phyloP scores from a whole-genome alignment of 306 rosid species.

The Malus orientalis region DNA sequence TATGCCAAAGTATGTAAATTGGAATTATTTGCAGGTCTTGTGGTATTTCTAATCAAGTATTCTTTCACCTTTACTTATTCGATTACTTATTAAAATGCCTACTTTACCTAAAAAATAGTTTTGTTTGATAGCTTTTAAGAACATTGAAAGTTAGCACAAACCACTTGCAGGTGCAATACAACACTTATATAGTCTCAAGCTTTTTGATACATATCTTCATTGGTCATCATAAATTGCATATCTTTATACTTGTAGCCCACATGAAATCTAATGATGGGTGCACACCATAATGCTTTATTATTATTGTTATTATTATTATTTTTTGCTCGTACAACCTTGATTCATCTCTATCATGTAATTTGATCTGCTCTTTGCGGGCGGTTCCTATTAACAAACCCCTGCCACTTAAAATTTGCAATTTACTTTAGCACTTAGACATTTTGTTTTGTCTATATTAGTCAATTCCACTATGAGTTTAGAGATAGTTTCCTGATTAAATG shows the following conservation, averaged over 20 bases:
- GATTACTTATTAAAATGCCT: constrained; percentile 20
- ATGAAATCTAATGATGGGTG: constrained; percentile 35
- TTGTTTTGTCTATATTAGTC: constrained; percentile 11
- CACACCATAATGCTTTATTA: constrained; percentile 1
- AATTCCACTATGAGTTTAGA: constrained; percentile 16
- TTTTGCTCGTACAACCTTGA: constrained; percentile 30
- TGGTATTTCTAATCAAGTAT: constrained; percentile 29
- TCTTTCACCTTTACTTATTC: constrained; percentile 4
- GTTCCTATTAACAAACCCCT: background rate
- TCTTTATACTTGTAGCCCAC: constrained; percentile 27
- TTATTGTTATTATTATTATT: no score
- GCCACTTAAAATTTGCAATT: constrained; percentile 22
- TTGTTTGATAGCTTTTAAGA: constrained; percentile 34
- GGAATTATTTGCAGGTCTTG: constrained; percentile 2
- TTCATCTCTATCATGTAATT: constrained; percentile 13
- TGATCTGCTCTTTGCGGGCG: constrained; percentile 10
- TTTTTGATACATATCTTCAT: constrained; percentile 17
- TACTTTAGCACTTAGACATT: constrained; percentile 13
- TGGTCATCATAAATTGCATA: constrained; percentile 34
- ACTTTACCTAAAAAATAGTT: constrained; percentile 36
- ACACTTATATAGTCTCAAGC: background rate
- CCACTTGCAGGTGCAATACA: constrained; percentile 26
- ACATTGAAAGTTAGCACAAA: constrained; percentile 4
- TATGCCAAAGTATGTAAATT: background rate
- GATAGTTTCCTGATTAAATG: constrained; percentile 29